Percentiles rank a stretch among this genome's conserved stretches.
Conservation (phyloP, 192 early-diverging fungal species). For the Podila verticillata region DNA sequence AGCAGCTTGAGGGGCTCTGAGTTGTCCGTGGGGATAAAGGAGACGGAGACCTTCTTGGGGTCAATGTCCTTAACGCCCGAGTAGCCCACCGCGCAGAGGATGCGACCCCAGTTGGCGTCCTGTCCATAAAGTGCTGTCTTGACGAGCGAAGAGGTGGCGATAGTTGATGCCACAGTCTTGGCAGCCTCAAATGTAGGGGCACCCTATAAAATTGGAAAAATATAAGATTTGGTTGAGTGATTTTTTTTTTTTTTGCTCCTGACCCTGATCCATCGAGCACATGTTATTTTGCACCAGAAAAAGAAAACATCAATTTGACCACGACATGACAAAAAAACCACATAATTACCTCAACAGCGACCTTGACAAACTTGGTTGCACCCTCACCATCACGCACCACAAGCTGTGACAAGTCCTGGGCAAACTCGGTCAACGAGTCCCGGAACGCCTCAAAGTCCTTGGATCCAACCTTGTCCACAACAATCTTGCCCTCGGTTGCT, state of each 20-base stretch:
- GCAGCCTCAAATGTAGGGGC: constrained; percentile 79
- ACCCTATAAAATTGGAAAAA: constrained; percentile 56
- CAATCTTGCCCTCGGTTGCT: constrained; percentile 42
- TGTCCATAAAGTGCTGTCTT: constrained; percentile 97
- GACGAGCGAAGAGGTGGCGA: constrained; percentile 92
- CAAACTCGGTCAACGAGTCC: constrained; percentile 80
- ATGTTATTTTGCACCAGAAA: neutral
- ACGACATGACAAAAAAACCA: neutral
- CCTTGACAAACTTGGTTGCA: constrained; percentile 96
- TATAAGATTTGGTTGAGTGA: constrained; percentile 1
- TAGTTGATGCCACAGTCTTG: constrained; percentile 84
- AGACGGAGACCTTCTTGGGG: constrained; percentile 78
- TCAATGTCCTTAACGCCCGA: constrained; percentile 75
- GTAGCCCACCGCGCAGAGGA: constrained; percentile 93
- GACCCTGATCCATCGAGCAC: neutral
- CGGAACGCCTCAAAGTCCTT: constrained; percentile 74
- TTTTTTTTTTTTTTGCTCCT: neutral
- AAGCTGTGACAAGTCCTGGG: constrained; percentile 86
- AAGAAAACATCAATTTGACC: neutral
- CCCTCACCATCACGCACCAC: constrained; percentile 97
- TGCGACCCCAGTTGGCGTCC: constrained; percentile 98
- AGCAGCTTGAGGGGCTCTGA: constrained; percentile 74
- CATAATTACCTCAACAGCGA: constrained; percentile 75
- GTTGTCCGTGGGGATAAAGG: constrained; percentile 75
- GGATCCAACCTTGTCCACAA: constrained; percentile 54